Conservation (phyloP, 177 flowering plant species). For the Viscum album region DNA sequence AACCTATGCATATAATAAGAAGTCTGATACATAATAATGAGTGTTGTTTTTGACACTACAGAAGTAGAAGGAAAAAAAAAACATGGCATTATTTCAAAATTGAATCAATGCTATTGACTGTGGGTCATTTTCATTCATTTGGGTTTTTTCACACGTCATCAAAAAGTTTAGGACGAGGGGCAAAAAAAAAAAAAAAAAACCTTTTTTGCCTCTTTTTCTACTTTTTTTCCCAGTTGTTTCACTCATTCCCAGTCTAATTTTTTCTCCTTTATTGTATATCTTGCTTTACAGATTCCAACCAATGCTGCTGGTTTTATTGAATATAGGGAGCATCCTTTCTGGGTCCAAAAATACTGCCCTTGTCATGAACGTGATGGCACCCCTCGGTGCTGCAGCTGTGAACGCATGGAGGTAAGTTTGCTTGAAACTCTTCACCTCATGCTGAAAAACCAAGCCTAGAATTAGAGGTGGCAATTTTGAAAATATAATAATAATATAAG, state of each 20-base stretch:
- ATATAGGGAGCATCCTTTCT: constrained; percentile 84
- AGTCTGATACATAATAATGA: too few species aligned
- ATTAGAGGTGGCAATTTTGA: too few species aligned
- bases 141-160: not conserved
- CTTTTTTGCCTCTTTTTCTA: not conserved
- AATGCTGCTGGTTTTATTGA: constrained; percentile 77
- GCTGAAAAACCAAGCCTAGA: too few species aligned
- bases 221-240: constrained; percentile 1
- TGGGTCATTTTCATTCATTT: not conserved
- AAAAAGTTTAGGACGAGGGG: too few species aligned
- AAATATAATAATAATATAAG: too few species aligned
- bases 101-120: not conserved
- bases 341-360: constrained; percentile 89
- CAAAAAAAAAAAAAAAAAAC: too few species aligned
- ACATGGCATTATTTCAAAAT: not conserved
- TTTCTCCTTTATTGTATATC: constrained; percentile 4
- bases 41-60: too few species aligned
- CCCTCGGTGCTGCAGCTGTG: constrained; percentile 95
- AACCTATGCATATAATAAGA: too few species aligned
- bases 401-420: constrained; percentile 78
- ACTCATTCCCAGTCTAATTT: constrained; percentile 9
- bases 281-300: constrained; percentile 63
- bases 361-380: constrained; percentile 82
- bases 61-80: too few species aligned
- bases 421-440: not conserved